phyloP scores from a whole-genome alignment of 371 early-diverging fungal genomes.

The Smittium culicis region DNA sequence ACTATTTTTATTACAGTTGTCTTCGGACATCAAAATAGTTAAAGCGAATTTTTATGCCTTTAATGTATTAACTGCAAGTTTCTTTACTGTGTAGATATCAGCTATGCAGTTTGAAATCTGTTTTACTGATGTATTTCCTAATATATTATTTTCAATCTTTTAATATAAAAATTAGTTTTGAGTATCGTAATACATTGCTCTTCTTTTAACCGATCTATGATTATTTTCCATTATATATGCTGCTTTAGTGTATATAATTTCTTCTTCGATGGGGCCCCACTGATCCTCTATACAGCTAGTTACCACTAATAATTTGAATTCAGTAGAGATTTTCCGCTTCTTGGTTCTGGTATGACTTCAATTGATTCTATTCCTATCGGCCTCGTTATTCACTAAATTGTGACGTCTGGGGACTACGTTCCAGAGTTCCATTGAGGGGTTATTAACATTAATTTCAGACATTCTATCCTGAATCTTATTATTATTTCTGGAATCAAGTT shows the following conservation, averaged over 20 bases:
- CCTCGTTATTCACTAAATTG: not conserved
- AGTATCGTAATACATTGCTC: not conserved
- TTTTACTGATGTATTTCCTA: not conserved
- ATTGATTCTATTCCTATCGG: not conserved
- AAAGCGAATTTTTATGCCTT: not conserved
- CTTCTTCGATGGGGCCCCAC: not conserved
- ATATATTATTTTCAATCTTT: not conserved
- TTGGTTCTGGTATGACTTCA: not conserved
- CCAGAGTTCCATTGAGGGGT: conserved; percentile 5
- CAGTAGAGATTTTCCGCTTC: not conserved
- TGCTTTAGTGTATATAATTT: not conserved
- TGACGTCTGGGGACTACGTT: not conserved
- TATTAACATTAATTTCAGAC: not conserved
- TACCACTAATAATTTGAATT: not conserved
- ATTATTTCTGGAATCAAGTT: conserved; percentile 20
- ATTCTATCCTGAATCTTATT: conserved; percentile 15
- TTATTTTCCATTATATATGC: not conserved
- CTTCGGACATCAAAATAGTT: no score
- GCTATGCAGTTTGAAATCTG: not conserved
- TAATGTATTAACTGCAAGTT: not conserved
- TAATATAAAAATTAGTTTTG: not conserved
- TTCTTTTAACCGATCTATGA: not conserved
- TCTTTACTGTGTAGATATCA: not conserved
- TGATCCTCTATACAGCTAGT: not conserved
- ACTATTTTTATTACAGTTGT: not conserved